Evolutionary conservation across 2,329 filamentous ascomycete species (phyloP).

Genomic region (Penicillium polonicum): DNA sequence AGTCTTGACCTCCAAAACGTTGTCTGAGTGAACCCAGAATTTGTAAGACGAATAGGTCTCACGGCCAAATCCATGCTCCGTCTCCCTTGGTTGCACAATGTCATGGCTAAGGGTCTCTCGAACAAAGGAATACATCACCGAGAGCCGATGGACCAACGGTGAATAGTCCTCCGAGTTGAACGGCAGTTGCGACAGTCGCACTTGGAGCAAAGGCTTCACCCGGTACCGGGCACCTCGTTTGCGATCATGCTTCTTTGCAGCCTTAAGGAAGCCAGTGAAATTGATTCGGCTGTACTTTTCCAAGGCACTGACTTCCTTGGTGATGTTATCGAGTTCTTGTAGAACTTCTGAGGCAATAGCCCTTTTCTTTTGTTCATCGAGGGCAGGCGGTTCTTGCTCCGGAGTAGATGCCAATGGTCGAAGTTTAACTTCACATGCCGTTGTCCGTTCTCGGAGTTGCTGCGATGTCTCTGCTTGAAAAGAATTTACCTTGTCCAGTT

Average conservation of each 20-base stretch:
- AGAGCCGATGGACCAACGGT: conserved; percentile 81
- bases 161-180: conserved; percentile 97
- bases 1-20: conserved; percentile 95
- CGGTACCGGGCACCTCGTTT: conserved; percentile 84
- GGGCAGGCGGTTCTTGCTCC: conserved; percentile 34
- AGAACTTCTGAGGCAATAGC: conserved; percentile 68
- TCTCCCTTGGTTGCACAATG: conserved; percentile 54
- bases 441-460: conserved; percentile 75
- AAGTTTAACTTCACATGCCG: conserved; percentile 65
- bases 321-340: conserved; percentile 79
- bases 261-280: conserved; percentile 97
- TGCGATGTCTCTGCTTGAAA: conserved; percentile 84
- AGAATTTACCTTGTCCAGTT: conserved; percentile 88
- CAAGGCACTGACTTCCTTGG: conserved; percentile 85
- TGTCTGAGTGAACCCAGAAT: conserved; percentile 96
- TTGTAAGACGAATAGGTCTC: conserved; percentile 84
- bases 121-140: conserved; percentile 93
- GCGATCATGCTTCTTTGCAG: conserved; percentile 97
- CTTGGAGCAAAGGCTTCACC: conserved; percentile 86
- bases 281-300: conserved; percentile 96
- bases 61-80: conserved; percentile 49
- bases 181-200: conserved; percentile 80
- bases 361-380: conserved; percentile 45
- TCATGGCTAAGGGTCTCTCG: conserved; percentile 66
- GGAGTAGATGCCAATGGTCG: conserved; percentile 54